Conservation (phyloP, 2,329 filamentous ascomycete species). For the Torrubiella hemipterigena region DNA sequence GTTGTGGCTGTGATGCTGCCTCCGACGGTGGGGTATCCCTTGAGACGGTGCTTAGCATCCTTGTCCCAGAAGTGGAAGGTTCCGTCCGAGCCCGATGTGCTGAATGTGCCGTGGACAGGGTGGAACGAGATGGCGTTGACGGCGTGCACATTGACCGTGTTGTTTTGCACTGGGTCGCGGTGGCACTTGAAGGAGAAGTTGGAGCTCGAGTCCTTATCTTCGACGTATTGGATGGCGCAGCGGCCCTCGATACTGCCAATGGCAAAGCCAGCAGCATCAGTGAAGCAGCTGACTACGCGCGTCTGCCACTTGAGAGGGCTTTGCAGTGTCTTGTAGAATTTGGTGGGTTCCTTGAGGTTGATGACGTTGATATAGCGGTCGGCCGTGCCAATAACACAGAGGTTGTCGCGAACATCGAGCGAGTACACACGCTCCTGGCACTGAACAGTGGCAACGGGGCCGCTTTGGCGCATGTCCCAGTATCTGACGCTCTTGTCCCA, state of each 20-base stretch:
- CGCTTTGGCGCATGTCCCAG: constrained; percentile 64
- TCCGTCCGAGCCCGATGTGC: constrained; percentile 86
- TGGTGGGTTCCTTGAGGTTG: constrained; percentile 75
- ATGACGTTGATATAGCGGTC: constrained; percentile 95
- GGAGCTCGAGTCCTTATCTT: constrained; percentile 81
- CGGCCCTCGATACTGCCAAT: constrained; percentile 94
- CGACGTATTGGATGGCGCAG: constrained; percentile 96
- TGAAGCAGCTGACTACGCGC: constrained; percentile 86
- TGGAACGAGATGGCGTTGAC: constrained; percentile 98
- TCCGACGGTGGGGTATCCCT: constrained; percentile 75
- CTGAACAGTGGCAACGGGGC: constrained; percentile 51
- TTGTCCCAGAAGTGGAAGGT: constrained; percentile 98
- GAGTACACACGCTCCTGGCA: constrained; percentile 76
- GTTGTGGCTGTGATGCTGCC: constrained; percentile 82
- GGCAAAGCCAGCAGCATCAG: constrained; percentile 81
- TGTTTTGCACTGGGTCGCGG: constrained; percentile 64
- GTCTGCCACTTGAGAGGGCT: constrained; percentile 98
- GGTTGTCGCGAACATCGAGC: constrained; percentile 79
- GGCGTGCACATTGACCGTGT: constrained; percentile 79
- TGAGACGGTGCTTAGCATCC: constrained; percentile 76
- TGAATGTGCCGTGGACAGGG: constrained; percentile 94
- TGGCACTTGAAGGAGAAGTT: constrained; percentile 99
- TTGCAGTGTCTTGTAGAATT: constrained; percentile 93
- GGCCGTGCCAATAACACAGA: constrained; percentile 85
- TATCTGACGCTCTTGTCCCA: constrained; percentile 90